Percentiles rank a stretch among this genome's conserved stretches.
Conservation (phyloP, 768 basidiomycete species). For the Pholiota conissans region DNA sequence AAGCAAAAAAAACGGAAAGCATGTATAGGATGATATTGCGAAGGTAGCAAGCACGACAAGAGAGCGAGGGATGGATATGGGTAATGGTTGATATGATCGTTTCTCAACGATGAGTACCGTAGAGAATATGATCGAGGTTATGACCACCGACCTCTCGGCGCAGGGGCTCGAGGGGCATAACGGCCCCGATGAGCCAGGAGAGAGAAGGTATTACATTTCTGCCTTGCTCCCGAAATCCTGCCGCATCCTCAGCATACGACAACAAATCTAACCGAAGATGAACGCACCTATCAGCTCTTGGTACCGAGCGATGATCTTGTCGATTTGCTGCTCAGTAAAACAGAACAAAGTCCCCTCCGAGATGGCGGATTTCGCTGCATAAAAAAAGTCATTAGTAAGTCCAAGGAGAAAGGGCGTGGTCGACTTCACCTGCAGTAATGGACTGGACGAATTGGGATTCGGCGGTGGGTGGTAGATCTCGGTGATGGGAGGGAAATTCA, state of each 20-base stretch:
- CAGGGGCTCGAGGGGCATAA: constrained; percentile 42
- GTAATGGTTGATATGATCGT: not conserved
- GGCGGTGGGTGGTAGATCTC: constrained; percentile 32
- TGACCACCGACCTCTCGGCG: constrained; percentile 26
- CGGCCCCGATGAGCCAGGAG: constrained; percentile 42
- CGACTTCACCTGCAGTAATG: constrained; percentile 29
- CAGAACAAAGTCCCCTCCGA: constrained; percentile 33
- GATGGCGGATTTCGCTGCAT: constrained; percentile 28
- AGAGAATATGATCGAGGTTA: constrained; percentile 24
- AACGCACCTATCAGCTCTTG: constrained; percentile 35
- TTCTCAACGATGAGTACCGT: not conserved
- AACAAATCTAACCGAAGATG: too few species aligned
- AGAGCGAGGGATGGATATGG: not conserved
- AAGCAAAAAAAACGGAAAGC: not conserved
- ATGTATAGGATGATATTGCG: not conserved
- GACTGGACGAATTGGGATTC: constrained; percentile 34
- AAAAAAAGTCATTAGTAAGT: not conserved
- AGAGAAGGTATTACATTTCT: constrained; percentile 30
- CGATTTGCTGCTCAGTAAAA: constrained; percentile 36
- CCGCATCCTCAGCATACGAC: too few species aligned
- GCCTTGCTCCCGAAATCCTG: constrained; percentile 32
- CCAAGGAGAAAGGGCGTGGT: not conserved
- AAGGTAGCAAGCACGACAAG: not conserved
- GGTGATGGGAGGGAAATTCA: constrained; percentile 43
- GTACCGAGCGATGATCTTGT: constrained; percentile 38